Base-by-base conservation (phyloP, 2,329 filamentous ascomycete genomes). In the Fusarium napiforme region DNA sequence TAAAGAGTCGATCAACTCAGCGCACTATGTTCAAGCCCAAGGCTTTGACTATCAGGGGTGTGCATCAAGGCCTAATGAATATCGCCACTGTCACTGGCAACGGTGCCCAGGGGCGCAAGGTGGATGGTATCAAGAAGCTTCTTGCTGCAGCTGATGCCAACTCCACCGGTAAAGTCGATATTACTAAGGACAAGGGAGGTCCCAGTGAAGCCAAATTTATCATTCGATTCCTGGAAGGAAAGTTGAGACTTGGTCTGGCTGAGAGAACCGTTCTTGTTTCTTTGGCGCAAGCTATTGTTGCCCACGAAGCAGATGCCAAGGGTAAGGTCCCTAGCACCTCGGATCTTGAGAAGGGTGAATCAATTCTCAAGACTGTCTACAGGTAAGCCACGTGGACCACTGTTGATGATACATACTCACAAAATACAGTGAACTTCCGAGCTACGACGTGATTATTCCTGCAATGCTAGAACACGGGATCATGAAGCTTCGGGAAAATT, bases 11-110 rank as follows among this genome's bases (percentile, higher is more conserved):
- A 82, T 94, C 93, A 19, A 98, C 95, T 50, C 96, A 99, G 79
- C 94, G 94, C 16, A 98, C 96, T 28, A 98, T 99, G 95, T 98
- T 98, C 87, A 97, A 97, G 82, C 96, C 95, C 5, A 98, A 97
- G 83, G 87, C 95, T 34, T 85, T 99, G 76, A 98, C 95, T 1
- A 88, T 99, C 4, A 90, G 89, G 64, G 94, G 93, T 34, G 95
- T 99, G 4, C 95, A 97, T 78, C 92, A 96, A 79, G 93, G 94
- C 4, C 83, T 99, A 40, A 93, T 98, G 87, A 89, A 88, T 39
- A 97, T 99, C 79, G 96, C 96, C 11, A 97, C 93, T 23, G 89
- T 94, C 19, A 89, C 93, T 74, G 96, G 96, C 15, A 93, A 93
- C 79, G 96, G 96, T 47, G 92, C 95, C 2, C 96, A 98, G 80